Evolutionary conservation across 108 stramenopile genomes (phyloP).

Genomic region (Cyclotella baltica): DNA sequence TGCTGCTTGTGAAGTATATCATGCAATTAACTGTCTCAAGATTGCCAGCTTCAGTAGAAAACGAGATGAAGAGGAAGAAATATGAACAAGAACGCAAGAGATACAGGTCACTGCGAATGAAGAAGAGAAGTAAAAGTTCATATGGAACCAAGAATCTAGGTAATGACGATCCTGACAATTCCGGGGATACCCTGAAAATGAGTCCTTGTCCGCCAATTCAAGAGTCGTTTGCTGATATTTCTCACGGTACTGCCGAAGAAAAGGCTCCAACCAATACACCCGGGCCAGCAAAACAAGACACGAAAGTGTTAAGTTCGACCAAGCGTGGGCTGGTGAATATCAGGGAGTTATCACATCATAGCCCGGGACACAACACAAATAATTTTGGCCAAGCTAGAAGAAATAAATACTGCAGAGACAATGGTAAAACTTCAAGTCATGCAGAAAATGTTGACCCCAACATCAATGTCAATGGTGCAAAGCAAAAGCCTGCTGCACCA

Average conservation of each 20-base stretch:
- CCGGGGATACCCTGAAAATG: constrained; percentile 14
- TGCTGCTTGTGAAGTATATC: constrained; percentile 89
- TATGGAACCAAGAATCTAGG: constrained; percentile 21
- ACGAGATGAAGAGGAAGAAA: constrained; percentile 74
- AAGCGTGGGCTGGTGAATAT: constrained; percentile 10
- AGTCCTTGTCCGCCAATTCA: constrained; percentile 49
- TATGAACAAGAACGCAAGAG: constrained; percentile 64
- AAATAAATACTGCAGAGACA: constrained; percentile 1
- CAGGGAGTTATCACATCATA: not conserved
- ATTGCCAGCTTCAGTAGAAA: constrained; percentile 71
- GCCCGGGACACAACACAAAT: not conserved
- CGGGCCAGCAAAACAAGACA: not conserved
- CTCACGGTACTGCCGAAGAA: constrained; percentile 12
- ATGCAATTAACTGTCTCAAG: constrained; percentile 76
- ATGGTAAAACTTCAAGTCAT: not conserved
- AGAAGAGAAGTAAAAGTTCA: constrained; percentile 62
- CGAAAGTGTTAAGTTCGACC: not conserved
- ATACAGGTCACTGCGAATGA: constrained; percentile 65
- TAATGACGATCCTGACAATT: constrained; percentile 16
- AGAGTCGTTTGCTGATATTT: constrained; percentile 41
- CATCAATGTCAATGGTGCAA: constrained; percentile 19
- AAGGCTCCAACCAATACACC: constrained; percentile 7
- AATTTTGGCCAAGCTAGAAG: not conserved
- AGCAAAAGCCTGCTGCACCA: constrained; percentile 9
- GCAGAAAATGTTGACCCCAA: constrained; percentile 34